Base-by-base conservation (phyloP, 2,329 filamentous ascomycete species). In the Leptographium lundbergii region DNA sequence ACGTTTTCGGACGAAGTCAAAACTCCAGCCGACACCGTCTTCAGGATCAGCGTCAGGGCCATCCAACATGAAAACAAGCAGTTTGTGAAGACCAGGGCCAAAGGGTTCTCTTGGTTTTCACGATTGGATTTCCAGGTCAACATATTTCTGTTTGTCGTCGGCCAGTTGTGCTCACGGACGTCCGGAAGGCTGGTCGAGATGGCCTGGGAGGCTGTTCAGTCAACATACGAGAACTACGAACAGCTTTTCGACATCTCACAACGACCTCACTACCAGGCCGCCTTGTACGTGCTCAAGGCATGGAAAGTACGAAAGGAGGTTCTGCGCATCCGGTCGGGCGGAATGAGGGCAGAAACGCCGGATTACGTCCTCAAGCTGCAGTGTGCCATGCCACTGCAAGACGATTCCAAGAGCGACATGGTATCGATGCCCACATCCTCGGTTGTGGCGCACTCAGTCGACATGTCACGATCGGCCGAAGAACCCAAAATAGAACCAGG, bases 91-190 rank as follows among this genome's bases (percentile, higher is more conserved):
- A 70, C 76, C 63, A 68, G 70, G 22, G 69, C 74, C 27, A 72
- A 70, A 0, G 77, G 77, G 1, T 84, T 82, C 65, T 65, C 78
- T 13, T 84, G 81, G 81, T 82, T 78, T 63, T 71, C 76, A 66
- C 74, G 75, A 61, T 69, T 72, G 27, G 76, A 81, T 64, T 81
- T 84, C 67, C 80, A 82, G 64, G 68, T 78, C 54, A 81, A 81
- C 59, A 70, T 82, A 27, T 79, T 83, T 61, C 70, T 77, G 45
- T 81, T 80, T 65, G 73, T 82, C 67, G 75, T 77, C 0, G 78
- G 78, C 5, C 78, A 82, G 65, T 73, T 84, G 14, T 76, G 73
- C 62, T 72, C 75, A 36, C 76, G 77, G 45, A 74, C 72, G 0
- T 71, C 71, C 2, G 81, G 81, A 10, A 68, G 66, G 4, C 69